Evolutionary conservation across 768 basidiomycete species (phyloP), one percentile per base, ranked within the genome.

Genomic region (Trametes cingulata): DNA sequence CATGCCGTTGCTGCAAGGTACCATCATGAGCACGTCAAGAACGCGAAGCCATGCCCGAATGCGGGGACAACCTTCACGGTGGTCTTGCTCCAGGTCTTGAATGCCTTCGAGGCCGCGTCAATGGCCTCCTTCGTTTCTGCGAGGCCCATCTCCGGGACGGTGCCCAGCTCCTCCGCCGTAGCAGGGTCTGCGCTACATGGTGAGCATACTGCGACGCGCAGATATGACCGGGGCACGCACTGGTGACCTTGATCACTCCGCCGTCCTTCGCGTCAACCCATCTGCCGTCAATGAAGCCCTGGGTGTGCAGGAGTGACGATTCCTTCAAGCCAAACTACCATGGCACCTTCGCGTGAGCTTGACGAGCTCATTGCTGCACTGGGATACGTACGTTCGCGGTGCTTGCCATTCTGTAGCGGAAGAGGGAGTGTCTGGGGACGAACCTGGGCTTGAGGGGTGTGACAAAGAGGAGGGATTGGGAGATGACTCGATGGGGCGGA

Each of bases 101-200:
- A 93, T 0, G 95, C 92, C 48, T 78, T 83, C 6, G 78, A 74
- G 10, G 97, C 97, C 13, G 90, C 90, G 19, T 84, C 77, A 61
- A 98, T 94, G 25, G 95, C 97, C 63, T 85, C 78, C 66, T 86
- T 86, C 10, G 93, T 91, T 74, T 98, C 94, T 25, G 80, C 80
- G 43, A 91, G 70, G 10, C 88, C 90, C 88, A 97, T 91, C 70
- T 98, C 96, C 3, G 95, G 92, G 25, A 95, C 80, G 0, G 83
- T 86, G 14, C 95, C 96, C 45, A 98, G 83, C 59, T 84, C 83
- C 64, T 95, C 84, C 41, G 82, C 82, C 4, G 88, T 96, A 6
- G 94, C 92, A 29, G 96, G 96, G 77, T 98, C 95, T 96, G 29
- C 19, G 36, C 7, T 36, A 20, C 36, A 37, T 13, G 15, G 19